Base-by-base conservation (phyloP, 73 alveolate species). In the Uronychia setigera region DNA sequence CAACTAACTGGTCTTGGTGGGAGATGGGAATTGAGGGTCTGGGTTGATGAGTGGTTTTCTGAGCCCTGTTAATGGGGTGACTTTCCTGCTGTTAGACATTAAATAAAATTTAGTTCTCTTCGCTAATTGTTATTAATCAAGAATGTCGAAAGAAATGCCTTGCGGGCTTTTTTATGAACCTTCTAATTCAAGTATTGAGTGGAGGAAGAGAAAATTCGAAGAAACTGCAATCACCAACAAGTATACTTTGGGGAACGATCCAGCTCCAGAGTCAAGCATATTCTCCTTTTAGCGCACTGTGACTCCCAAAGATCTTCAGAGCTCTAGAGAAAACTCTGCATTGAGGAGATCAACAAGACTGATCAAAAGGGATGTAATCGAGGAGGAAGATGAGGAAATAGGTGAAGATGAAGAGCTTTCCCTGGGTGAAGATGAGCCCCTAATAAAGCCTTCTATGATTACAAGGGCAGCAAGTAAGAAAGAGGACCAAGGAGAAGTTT, bases 211-310 rank as follows among this genome's bases (percentile, higher is more conserved):
- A 19, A 5, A 19, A 46, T 11, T 46, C n/a, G 67, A 5, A 46
- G 67, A 46, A 46, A 46, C 67, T 11, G 67, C 67, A 46, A 46
- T 46, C 67, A 46, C 67, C 67, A 46, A 46, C 67, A 46, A 46
- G 67, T 46, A 46, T 19, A 11, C 67, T 11, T 11, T 19, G 5
- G 67, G 67, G 5, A 46, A 46, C 67, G 67, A 46, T 46, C 67
- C 67, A 19, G 67, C 67, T 46, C 67, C 67, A 5, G 67, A 46
- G 5, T 46, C 67, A 19, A 46, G 67, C 67, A 46, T 46, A 5
- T 46, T 46, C 19, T 46, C 67, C 5, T 46, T 46, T 19, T 5
- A 19, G 67, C 5, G 67, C n/a, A 11, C 67, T 11, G 19, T 46
- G n/a, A 46, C 67, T 5, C 67, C 67, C 19, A 11, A 46, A 46